Conservation (phyloP, 2,329 filamentous ascomycete genomes). For the Pseudocercospora fuligena region DNA sequence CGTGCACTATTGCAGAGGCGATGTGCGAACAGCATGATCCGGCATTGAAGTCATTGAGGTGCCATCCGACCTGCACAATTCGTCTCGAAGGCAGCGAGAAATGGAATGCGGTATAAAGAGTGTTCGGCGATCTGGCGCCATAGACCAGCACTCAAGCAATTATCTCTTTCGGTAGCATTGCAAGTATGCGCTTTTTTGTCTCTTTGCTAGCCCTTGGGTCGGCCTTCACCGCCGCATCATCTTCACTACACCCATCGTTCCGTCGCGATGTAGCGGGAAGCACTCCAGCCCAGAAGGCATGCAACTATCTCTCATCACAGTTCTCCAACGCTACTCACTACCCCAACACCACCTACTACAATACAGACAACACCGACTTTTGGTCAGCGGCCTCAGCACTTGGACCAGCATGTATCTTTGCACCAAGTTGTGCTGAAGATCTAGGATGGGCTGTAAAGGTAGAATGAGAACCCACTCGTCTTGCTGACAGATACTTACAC, state of each 20-base stretch:
- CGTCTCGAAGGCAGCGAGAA: not conserved
- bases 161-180: not conserved
- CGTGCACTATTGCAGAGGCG: not conserved
- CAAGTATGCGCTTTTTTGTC: not conserved
- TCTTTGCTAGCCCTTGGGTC: not conserved
- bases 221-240: not conserved
- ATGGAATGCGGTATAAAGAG: not conserved
- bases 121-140: not conserved
- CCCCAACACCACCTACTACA: conserved; percentile 7
- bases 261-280: not conserved
- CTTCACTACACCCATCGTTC: not conserved
- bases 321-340: conserved; percentile 6
- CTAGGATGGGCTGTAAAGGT: conserved; percentile 12
- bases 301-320: conserved; percentile 3
- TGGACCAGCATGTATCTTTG: conserved; percentile 2
- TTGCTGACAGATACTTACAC: not conserved
- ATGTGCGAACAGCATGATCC: not conserved
- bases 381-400: conserved; percentile 6
- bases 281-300: conserved; percentile 9
- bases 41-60: not conserved
- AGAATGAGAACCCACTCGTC: not conserved
- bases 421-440: conserved; percentile 8
- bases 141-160: not conserved
- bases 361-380: conserved; percentile 3
- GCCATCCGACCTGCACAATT: not conserved